Percentiles rank a stretch among this genome's conserved stretches.
Evolutionary conservation across 1,284 basidiomycete genomes (phyloP).

Genomic region (Cutaneotrichosporon cavernicola): DNA sequence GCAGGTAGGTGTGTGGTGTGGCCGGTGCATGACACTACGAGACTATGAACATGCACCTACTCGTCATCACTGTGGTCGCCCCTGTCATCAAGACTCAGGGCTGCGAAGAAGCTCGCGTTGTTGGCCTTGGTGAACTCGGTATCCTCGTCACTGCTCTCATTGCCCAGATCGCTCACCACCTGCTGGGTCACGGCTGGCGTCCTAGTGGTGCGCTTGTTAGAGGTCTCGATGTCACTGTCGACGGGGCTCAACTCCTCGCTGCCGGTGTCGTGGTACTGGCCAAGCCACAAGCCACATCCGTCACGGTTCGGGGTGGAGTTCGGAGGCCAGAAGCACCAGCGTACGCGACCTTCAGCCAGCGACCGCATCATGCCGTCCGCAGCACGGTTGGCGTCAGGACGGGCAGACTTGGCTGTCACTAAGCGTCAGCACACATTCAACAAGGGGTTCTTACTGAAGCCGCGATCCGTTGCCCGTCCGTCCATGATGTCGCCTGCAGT

Average conservation of each 20-base stretch:
- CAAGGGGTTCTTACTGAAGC: slow-evolving; percentile 57
- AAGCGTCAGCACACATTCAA: not conserved
- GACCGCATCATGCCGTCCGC: slow-evolving; percentile 79
- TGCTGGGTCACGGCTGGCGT: slow-evolving; percentile 36
- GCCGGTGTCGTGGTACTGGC: slow-evolving; percentile 30
- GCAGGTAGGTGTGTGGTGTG: no score
- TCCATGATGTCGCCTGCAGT: slow-evolving; percentile 67
- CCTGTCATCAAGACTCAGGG: slow-evolving; percentile 44
- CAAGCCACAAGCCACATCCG: slow-evolving; percentile 29
- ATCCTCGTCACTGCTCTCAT: slow-evolving; percentile 25
- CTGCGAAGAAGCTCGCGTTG: slow-evolving; percentile 47
- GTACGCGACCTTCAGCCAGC: slow-evolving; percentile 72
- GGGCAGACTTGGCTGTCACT: slow-evolving; percentile 81
- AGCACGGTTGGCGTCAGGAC: slow-evolving; percentile 81
- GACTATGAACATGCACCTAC: not conserved
- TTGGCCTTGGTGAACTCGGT: slow-evolving; percentile 16
- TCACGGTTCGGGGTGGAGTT: slow-evolving; percentile 22
- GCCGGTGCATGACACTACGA: no score
- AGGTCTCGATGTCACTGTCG: slow-evolving; percentile 21
- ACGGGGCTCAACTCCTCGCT: slow-evolving; percentile 28
- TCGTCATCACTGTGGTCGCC: slow-evolving; percentile 32
- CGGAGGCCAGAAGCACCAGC: slow-evolving; percentile 81
- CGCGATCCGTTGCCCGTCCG: slow-evolving; percentile 71
- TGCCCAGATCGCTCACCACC: slow-evolving; percentile 30
- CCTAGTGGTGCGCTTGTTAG: slow-evolving; percentile 20